Evolutionary conservation across 345 rosid genomes (phyloP).

Genomic region (Moricandia moricandioides): DNA sequence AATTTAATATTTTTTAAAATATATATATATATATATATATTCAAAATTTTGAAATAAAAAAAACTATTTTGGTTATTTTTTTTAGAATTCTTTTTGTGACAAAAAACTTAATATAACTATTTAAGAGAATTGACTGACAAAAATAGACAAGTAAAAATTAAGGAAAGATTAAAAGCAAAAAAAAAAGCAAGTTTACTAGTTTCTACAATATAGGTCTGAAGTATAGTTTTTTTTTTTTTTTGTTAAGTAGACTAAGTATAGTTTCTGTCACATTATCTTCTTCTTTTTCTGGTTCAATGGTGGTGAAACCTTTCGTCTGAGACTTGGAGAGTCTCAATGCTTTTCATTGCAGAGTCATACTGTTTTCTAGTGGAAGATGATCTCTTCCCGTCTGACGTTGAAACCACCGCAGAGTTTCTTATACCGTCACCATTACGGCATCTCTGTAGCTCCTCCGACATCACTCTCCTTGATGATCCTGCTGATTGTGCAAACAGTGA

Average conservation of each 20-base stretch:
- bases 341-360: conserved; percentile 60
- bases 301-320: conserved; percentile 37
- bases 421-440: conserved; percentile 44
- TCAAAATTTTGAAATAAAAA: no score
- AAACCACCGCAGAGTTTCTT: conserved; percentile 52
- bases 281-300: not conserved
- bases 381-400: conserved; percentile 67
- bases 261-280: not conserved
- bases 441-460: conserved; percentile 55
- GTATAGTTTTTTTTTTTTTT: no score
- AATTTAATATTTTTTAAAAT: no score
- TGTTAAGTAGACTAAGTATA: no score
- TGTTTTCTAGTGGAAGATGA: conserved; percentile 59
- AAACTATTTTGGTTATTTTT: no score
- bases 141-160: no score
- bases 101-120: no score
- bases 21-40: no score
- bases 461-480: conserved; percentile 63
- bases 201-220: not conserved
- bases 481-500: conserved; percentile 57
- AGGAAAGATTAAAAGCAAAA: no score
- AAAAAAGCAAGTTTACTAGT: not conserved
- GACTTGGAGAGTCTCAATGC: conserved; percentile 60
- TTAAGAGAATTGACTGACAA: not conserved
- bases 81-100: no score